Conservation (phyloP, 2,329 filamentous ascomycete genomes). For the Trichoderma atroviride region DNA sequence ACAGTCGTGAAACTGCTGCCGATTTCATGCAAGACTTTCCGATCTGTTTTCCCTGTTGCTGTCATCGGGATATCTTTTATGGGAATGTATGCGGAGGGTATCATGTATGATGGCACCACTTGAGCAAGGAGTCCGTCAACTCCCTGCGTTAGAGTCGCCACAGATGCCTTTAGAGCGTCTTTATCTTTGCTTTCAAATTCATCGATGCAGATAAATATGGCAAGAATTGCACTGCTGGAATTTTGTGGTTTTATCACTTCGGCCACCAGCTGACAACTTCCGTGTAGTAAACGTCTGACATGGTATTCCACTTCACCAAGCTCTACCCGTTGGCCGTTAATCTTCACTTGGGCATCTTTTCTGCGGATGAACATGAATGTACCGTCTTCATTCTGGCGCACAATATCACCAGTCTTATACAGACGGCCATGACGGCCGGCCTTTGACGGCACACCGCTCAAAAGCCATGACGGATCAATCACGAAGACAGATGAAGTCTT, state of each 20-base stretch:
- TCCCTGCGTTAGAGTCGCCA: not conserved
- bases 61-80: constrained; percentile 3
- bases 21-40: not conserved
- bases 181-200: not conserved
- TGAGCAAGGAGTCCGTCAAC: not conserved
- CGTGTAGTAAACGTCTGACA: constrained; percentile 28
- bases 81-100: constrained; percentile 26
- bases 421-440: constrained; percentile 28
- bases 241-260: not conserved
- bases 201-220: not conserved
- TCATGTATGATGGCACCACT: constrained; percentile 22
- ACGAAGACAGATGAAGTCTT: not conserved
- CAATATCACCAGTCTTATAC: constrained; percentile 49
- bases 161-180: not conserved
- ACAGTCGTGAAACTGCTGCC: not conserved
- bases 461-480: not conserved
- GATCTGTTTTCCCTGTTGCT: not conserved
- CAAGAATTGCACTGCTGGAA: not conserved
- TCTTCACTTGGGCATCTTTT: constrained; percentile 61
- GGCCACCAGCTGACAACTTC: not conserved
- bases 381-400: constrained; percentile 45
- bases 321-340: constrained; percentile 59
- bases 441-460: not conserved
- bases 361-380: constrained; percentile 51
- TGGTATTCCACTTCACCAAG: constrained; percentile 33